Conservation (phyloP, 2,329 filamentous ascomycete genomes). For the Biscogniauxia marginata region DNA sequence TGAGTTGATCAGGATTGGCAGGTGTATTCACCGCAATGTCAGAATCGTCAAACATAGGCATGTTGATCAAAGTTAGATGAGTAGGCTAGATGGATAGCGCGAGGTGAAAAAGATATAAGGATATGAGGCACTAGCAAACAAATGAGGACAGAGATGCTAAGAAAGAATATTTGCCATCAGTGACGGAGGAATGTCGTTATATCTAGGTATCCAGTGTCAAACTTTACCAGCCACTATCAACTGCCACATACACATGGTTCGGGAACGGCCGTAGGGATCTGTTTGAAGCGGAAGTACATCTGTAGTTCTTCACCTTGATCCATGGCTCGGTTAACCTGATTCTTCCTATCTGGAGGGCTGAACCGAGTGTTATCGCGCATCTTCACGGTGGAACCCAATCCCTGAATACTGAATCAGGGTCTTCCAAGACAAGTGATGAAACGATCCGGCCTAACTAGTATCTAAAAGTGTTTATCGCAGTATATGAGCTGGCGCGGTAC, state of each 20-base stretch:
- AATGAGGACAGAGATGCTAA: not conserved
- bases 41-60: constrained; percentile 60
- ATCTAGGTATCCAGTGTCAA: constrained; percentile 13
- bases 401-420: constrained; percentile 3
- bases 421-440: constrained; percentile 16
- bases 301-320: not conserved
- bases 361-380: not conserved
- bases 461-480: constrained; percentile 7
- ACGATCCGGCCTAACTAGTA: constrained; percentile 15
- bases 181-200: constrained; percentile 19
- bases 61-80: constrained; percentile 37
- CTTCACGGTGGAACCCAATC: not conserved
- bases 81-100: not conserved
- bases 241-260: not conserved
- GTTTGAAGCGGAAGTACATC: not conserved
- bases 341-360: not conserved
- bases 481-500: constrained; percentile 2
- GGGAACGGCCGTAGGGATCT: not conserved
- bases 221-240: not conserved
- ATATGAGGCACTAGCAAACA: constrained; percentile 10
- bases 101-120: not conserved
- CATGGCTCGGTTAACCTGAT: not conserved
- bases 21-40: constrained; percentile 47
- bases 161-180: not conserved
- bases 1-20: constrained; percentile 19